These are phyloP conservation scores for Chrysoporthe austroafricana DNA, from an alignment of 2,329 filamentous ascomycete genomes.

Conservation along the genomic window DNA sequence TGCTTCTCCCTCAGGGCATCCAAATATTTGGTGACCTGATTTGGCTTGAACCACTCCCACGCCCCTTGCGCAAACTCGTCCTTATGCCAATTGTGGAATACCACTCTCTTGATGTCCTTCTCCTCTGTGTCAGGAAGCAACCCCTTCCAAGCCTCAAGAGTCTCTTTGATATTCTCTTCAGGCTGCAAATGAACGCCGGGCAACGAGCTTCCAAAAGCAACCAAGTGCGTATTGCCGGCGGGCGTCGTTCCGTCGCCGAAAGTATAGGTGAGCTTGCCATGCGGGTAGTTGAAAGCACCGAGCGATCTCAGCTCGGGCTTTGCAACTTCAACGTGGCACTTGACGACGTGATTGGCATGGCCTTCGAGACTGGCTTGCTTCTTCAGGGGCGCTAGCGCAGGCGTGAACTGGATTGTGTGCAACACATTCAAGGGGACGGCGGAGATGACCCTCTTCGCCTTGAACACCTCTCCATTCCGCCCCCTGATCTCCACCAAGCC, in stretches of 20 bases:
- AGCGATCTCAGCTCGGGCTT: conserved; percentile 46
- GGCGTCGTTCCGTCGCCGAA: conserved; percentile 50
- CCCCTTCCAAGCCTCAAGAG: conserved; percentile 16
- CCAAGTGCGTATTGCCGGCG: conserved; percentile 51
- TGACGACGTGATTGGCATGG: conserved; percentile 50
- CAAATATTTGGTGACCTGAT: conserved; percentile 23
- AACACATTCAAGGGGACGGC: conserved; percentile 51
- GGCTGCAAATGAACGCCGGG: conserved; percentile 48
- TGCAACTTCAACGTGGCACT: conserved; percentile 50
- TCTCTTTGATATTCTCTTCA: conserved; percentile 43
- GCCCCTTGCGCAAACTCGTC: conserved; percentile 24
- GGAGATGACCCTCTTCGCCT: conserved; percentile 42
- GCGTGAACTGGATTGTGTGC: conserved; percentile 44
- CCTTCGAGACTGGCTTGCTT: conserved; percentile 42
- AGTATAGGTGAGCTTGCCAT: conserved; percentile 47
- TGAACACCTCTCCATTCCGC: conserved; percentile 37
- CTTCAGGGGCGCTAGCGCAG: conserved; percentile 42
- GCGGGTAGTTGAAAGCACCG: conserved; percentile 47
- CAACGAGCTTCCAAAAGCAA: conserved; percentile 45
- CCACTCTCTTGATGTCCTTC: conserved; percentile 35
- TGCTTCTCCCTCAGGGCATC: conserved; percentile 20
- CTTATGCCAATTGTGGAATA: conserved; percentile 27
- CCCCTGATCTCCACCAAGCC: conserved; percentile 40
- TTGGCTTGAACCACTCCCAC: conserved; percentile 27
- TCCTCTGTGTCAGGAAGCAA: conserved; percentile 16